These are phyloP conservation scores for Tulasnella sp. DNA, from an alignment of 768 basidiomycete genomes.

Conservation along the genomic window DNA sequence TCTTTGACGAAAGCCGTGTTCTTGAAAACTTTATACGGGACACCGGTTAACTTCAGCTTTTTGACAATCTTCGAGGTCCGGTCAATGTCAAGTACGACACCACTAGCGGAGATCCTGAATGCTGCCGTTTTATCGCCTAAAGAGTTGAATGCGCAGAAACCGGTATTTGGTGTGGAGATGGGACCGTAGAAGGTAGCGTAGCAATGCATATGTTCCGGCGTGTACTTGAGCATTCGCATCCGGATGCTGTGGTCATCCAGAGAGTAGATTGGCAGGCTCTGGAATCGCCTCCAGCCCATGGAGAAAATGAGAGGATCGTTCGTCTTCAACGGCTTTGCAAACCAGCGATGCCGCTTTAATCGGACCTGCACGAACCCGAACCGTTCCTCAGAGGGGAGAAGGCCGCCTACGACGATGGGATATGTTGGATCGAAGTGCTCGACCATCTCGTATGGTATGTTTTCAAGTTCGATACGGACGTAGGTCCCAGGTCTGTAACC, in stretches of 20 bases:
- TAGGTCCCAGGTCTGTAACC: constrained; percentile 89
- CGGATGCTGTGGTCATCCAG: constrained; percentile 97
- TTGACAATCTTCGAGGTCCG: constrained; percentile 93
- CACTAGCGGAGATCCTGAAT: constrained; percentile 89
- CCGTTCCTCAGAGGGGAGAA: constrained; percentile 82
- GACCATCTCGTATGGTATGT: constrained; percentile 87
- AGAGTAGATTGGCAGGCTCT: constrained; percentile 90
- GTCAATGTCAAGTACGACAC: constrained; percentile 91
- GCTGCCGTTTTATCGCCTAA: constrained; percentile 61
- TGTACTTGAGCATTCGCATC: constrained; percentile 99
- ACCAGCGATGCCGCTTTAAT: constrained; percentile 96
- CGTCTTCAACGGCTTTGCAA: constrained; percentile 83
- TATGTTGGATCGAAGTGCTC: constrained; percentile 89
- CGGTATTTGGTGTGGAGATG: constrained; percentile 85
- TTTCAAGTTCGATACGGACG: constrained; percentile 81
- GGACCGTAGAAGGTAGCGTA: constrained; percentile 98
- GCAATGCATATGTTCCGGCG: constrained; percentile 99
- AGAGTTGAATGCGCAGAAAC: constrained; percentile 95
- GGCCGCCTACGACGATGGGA: constrained; percentile 88
- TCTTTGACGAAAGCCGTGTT: constrained; percentile 98
- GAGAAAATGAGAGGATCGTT: constrained; percentile 97
- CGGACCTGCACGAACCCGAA: constrained; percentile 94
- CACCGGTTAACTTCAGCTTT: constrained; percentile 94
- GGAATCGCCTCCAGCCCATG: constrained; percentile 97
- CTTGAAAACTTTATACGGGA: constrained; percentile 97